Evolutionary conservation across 306 rosid genomes (phyloP), one percentile per base, ranked within the genome.

Genomic region (Cercis canadensis): DNA sequence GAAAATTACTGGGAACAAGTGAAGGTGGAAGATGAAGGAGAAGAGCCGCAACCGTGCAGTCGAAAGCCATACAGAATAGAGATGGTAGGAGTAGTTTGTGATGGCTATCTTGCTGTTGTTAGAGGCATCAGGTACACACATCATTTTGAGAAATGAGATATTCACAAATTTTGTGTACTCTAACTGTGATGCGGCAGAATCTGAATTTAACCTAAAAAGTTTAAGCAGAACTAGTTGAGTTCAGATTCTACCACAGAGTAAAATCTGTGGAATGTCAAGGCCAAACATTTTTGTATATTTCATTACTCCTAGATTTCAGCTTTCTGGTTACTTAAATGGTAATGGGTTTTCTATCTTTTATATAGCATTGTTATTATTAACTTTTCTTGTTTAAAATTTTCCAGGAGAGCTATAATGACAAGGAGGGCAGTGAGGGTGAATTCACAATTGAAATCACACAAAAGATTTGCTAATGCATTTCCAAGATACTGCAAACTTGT

Each of bases 21-120:
- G 39, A 65, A 64, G 8, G 79, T 89, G 34, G 70, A 70, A 57
- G 84, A 81, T 24, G 89, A 73, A n/a, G 73, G 44, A 19, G 39
- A 59, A 39, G 75, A 62, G 13, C 10, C 46, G 18, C 69, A 72
- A 52, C 17, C 55, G 15, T 51, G 29, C 45, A 51, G 17, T 7
- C 76, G 81, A 73, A 86, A 70, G 68, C 96, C 99, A 13, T 94
- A 94, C 69, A 85, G 89, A 83, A 87, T 94, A 47, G 96, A 94
- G 87, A 71, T 94, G 78, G 92, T 92, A 70, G 99, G 99, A 49
- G 96, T 94, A 49, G 92, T 91, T 73, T 94, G 99, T 85, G 96
- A 94, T 78, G 88, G 92, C 56, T 87, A 91, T 66, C 79, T 94
- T 51, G 99, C 99, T 59, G 97, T 91, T 51, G 84, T 86, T 49